These are phyloP conservation scores for Pelargonium cotyledonis DNA, from an alignment of 441 rosid species.

Conservation along the genomic window DNA sequence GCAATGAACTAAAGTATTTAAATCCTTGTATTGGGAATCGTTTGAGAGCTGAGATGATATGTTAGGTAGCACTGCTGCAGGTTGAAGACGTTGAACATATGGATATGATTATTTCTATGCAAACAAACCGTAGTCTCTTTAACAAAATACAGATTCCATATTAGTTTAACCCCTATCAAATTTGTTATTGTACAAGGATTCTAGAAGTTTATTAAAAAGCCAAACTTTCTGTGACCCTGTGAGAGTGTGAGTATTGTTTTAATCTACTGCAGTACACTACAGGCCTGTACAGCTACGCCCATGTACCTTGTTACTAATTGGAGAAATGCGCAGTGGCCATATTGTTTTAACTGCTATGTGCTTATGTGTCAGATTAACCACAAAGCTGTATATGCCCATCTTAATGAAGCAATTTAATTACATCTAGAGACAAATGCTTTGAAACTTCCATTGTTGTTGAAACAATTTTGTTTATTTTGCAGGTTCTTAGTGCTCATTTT, in stretches of 20 bases:
- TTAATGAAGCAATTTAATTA: neutral
- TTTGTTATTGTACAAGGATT: too few relatives aligned
- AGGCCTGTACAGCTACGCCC: neutral
- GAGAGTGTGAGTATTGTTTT: neutral
- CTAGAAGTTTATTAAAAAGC: too few relatives aligned
- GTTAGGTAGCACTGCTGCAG: neutral
- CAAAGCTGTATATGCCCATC: neutral
- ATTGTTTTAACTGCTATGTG: neutral
- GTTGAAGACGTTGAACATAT: too few relatives aligned
- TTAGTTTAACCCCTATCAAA: too few relatives aligned
- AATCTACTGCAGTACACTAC: neutral
- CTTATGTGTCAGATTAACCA: constrained; percentile 5
- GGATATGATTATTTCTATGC: too few relatives aligned
- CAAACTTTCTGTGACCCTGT: too few relatives aligned
- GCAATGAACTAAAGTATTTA: too few relatives aligned
- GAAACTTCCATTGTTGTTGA: neutral
- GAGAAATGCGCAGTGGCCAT: constrained; percentile 4
- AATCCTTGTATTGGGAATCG: neutral
- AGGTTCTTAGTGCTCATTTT: constrained; percentile 98
- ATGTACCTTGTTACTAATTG: too few relatives aligned
- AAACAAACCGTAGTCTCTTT: too few relatives aligned
- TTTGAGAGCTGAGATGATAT: neutral
- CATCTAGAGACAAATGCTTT: neutral
- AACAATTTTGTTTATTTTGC: constrained; percentile 26
- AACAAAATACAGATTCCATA: too few relatives aligned